A percentile compares a stretch with the other conserved stretches of the same genome.
phyloP scores from a whole-genome alignment of 306 rosid species.

The Lathyrus tuberosus region DNA sequence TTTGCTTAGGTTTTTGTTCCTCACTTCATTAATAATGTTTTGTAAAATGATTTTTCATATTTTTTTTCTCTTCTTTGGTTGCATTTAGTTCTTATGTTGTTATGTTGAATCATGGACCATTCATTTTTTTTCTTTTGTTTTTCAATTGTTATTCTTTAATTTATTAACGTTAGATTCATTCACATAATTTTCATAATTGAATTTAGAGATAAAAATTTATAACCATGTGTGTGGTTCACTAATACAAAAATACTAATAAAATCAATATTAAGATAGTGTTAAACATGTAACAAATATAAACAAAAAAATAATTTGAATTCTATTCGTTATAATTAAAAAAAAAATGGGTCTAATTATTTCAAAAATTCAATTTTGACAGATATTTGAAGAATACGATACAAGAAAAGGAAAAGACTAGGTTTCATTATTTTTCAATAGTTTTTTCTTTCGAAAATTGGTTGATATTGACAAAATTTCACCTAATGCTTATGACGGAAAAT shows the following conservation, averaged over 20 bases:
- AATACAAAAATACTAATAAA: no score
- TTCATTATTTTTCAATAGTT: conserved; percentile 78
- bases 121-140: no score
- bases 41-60: neutral
- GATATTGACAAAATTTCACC: conserved; percentile 80
- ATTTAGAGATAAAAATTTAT: no score
- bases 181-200: no score
- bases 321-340: neutral
- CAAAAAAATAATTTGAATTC: no score
- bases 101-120: conserved; percentile 5
- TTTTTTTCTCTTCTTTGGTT: conserved; percentile 2
- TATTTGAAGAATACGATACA: conserved; percentile 70
- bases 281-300: no score
- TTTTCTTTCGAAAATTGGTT: no score
- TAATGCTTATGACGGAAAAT: conserved; percentile 67
- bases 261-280: no score
- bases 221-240: no score
- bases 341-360: neutral
- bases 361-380: conserved; percentile 47
- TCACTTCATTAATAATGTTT: neutral
- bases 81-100: neutral
- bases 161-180: no score
- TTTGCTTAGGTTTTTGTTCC: neutral
- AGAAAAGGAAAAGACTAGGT: conserved; percentile 56
- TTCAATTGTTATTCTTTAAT: no score